Conservation (phyloP, 768 basidiomycete genomes). For the Phaffia tasmanica region DNA sequence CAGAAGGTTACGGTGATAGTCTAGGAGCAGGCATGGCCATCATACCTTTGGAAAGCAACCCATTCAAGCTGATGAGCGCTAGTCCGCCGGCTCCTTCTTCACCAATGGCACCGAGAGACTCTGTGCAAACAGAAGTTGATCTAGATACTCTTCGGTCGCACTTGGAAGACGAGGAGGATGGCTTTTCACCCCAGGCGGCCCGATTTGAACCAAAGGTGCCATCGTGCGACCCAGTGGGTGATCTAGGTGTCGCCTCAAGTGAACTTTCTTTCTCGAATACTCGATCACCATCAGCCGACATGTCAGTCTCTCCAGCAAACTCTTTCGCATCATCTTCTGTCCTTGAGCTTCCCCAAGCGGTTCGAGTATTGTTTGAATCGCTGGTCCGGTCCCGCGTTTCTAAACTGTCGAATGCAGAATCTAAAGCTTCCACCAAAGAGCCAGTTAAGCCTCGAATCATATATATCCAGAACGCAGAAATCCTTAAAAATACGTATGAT, state of each 20-base stretch:
- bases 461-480: conserved; percentile 71
- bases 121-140: no score
- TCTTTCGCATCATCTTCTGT: neutral
- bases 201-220: no score
- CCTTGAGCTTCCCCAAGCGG: no score
- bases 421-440: conserved; percentile 34
- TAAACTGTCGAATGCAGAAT: conserved; percentile 29
- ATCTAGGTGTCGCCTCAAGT: neutral
- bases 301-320: neutral
- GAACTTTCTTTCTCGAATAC: neutral
- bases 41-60: no score
- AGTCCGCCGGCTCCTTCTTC: neutral
- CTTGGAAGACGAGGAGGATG: no score
- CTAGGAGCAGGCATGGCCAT: neutral
- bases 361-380: no score
- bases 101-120: no score
- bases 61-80: neutral
- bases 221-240: neutral
- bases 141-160: no score
- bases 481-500: conserved; percentile 50
- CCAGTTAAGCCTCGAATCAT: conserved; percentile 53
- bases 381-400: neutral
- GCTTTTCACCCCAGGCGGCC: no score
- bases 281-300: neutral
- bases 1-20: conserved; percentile 65